Evolutionary conservation across 1,139 yeast species (phyloP).

Genomic region (Chernovozyma sophiae-reginae): DNA sequence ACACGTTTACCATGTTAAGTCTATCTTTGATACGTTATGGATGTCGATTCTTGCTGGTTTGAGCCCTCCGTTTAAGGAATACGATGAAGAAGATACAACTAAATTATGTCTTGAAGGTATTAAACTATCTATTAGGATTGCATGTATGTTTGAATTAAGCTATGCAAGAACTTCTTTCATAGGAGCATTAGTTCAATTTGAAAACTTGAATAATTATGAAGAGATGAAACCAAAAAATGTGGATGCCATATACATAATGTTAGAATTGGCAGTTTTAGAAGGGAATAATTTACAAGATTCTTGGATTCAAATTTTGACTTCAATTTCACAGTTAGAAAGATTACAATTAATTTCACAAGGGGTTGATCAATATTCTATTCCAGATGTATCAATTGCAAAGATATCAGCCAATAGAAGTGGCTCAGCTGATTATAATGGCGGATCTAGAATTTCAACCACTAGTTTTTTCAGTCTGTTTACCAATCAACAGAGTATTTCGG

Average conservation of each 20-base stretch:
- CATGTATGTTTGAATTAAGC: constrained; percentile 80
- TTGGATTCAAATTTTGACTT: constrained; percentile 81
- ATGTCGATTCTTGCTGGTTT: constrained; percentile 94
- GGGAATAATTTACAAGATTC: constrained; percentile 67
- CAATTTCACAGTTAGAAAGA: constrained; percentile 88
- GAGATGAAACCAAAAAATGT: constrained; percentile 80
- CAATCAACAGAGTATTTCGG: not conserved
- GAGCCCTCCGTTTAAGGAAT: constrained; percentile 88
- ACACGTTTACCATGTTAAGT: constrained; percentile 84
- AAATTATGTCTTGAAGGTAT: constrained; percentile 79
- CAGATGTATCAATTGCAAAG: constrained; percentile 79
- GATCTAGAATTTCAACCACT: constrained; percentile 36
- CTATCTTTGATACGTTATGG: constrained; percentile 94
- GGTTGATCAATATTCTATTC: constrained; percentile 76
- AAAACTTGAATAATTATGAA: constrained; percentile 72
- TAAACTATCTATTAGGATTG: constrained; percentile 72
- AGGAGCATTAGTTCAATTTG: constrained; percentile 84
- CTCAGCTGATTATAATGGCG: constrained; percentile 11
- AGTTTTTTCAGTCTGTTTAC: constrained; percentile 48
- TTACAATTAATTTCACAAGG: constrained; percentile 87
- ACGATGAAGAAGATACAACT: constrained; percentile 75
- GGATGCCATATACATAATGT: constrained; percentile 68
- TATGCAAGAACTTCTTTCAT: constrained; percentile 87
- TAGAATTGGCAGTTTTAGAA: constrained; percentile 75
- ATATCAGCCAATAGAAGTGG: constrained; percentile 50